phyloP scores from a whole-genome alignment of 352 stramenopile species.

The Globisporangium lucens region DNA sequence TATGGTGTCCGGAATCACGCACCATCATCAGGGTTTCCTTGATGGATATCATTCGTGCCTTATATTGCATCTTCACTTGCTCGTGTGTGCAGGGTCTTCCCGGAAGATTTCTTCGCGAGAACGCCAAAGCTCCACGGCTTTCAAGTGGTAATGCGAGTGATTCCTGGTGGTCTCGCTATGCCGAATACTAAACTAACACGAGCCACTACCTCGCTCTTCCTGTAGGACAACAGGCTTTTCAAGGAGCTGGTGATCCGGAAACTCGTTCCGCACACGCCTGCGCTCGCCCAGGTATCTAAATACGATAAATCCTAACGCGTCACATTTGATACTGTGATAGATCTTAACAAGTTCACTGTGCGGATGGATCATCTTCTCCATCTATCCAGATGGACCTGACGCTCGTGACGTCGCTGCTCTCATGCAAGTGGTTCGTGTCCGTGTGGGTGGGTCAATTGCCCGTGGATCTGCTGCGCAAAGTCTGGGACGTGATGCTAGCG shows the following conservation, averaged over 20 bases:
- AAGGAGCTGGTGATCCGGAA: conserved; percentile 48
- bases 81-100: conserved; percentile 42
- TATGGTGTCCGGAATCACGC: background rate
- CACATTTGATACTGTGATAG: background rate
- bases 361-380: background rate
- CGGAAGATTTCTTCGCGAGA: conserved; percentile 70
- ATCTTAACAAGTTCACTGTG: background rate
- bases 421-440: conserved; percentile 78
- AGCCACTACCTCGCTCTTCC: background rate
- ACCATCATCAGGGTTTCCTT: background rate
- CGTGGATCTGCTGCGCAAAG: conserved; percentile 33
- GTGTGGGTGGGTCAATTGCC: conserved; percentile 68
- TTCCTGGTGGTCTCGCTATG: background rate
- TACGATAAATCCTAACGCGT: background rate
- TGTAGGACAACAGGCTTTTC: conserved; percentile 60
- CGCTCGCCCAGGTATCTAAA: conserved; percentile 37
- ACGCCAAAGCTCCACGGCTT: conserved; percentile 68
- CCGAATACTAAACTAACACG: background rate
- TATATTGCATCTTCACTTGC: background rate
- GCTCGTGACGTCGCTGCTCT: conserved; percentile 57
- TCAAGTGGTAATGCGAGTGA: conserved; percentile 43
- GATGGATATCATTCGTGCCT: background rate
- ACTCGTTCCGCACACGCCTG: conserved; percentile 44
- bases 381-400: conserved; percentile 42
- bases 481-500: conserved; percentile 65